phyloP scores from a whole-genome alignment of 306 rosid genomes.

The Castanea crenata region DNA sequence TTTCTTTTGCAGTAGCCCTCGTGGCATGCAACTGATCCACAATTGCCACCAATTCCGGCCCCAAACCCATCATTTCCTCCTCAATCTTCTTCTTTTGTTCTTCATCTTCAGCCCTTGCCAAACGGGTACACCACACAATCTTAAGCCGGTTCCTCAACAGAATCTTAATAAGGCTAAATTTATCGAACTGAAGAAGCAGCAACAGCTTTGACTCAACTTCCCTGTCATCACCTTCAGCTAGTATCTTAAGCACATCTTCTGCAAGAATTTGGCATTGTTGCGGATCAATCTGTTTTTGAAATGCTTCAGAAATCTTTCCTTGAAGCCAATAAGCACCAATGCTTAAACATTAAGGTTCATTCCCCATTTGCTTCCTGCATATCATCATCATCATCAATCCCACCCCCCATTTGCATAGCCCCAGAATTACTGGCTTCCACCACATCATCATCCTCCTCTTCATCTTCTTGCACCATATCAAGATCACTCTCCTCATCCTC shows the following conservation, averaged over 20 bases:
- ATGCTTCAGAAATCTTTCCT: slow-evolving; percentile 91
- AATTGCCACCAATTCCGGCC: slow-evolving; percentile 70
- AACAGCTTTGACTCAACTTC: slow-evolving; percentile 74
- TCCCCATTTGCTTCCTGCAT: slow-evolving; percentile 81
- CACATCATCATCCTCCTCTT: slow-evolving; percentile 79
- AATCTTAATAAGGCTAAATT: slow-evolving; percentile 74
- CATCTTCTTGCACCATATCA: slow-evolving; percentile 88
- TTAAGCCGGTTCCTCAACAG: slow-evolving; percentile 67
- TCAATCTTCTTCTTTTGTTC: slow-evolving; percentile 79
- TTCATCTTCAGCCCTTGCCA: slow-evolving; percentile 83
- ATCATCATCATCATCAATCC: slow-evolving; percentile 89
- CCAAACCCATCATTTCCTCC: slow-evolving; percentile 78
- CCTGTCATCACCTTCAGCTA: slow-evolving; percentile 81
- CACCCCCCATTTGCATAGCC: slow-evolving; percentile 94
- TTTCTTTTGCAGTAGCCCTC: slow-evolving; percentile 84
- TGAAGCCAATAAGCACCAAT: slow-evolving; percentile 99
- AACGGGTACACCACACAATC: slow-evolving; percentile 90
- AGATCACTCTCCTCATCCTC: slow-evolving; percentile 95
- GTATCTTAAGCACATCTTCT: slow-evolving; percentile 73
- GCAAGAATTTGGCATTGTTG: slow-evolving; percentile 89
- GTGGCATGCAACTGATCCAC: slow-evolving; percentile 91
- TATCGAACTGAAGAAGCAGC: slow-evolving; percentile 62
- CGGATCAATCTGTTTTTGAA: slow-evolving; percentile 83
- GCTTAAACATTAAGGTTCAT: slow-evolving; percentile 84
- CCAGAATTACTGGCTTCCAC: slow-evolving; percentile 54